phyloP scores from a whole-genome alignment of 371 early-diverging fungal species.

The Zopfochytrium polystomum region DNA sequence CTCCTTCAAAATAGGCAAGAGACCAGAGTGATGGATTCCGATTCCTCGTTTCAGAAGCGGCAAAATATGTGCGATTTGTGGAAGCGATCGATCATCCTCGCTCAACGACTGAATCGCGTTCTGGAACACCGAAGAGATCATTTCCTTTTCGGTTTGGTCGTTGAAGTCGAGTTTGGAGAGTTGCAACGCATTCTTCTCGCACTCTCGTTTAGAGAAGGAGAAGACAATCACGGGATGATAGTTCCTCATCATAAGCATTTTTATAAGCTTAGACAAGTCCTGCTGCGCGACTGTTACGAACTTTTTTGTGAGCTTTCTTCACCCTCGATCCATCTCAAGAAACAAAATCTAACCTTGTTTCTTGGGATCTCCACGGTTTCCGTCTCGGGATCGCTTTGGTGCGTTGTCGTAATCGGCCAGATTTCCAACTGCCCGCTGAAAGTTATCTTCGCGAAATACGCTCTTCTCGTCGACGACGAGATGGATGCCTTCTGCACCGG shows the following conservation, averaged over 20 bases:
- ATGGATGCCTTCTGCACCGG: slow-evolving; percentile 89
- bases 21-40: slow-evolving; percentile 99
- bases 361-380: slow-evolving; percentile 32
- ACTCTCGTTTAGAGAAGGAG: slow-evolving; percentile 95
- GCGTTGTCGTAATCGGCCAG: slow-evolving; percentile 62
- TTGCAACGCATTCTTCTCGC: slow-evolving; percentile 90
- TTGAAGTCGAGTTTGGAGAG: slow-evolving; percentile 95
- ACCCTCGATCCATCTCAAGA: neutral
- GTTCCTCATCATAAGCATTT: slow-evolving; percentile 89
- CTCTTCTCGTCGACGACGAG: slow-evolving; percentile 95
- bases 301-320: neutral
- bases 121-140: slow-evolving; percentile 84
- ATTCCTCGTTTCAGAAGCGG: slow-evolving; percentile 96
- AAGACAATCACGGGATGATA: slow-evolving; percentile 99
- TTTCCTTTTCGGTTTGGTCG: slow-evolving; percentile 80
- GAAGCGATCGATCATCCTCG: slow-evolving; percentile 92
- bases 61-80: slow-evolving; percentile 92
- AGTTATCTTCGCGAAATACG: slow-evolving; percentile 91
- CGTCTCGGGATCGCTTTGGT: slow-evolving; percentile 48
- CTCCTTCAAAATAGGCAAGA: slow-evolving; percentile 99
- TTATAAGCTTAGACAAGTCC: slow-evolving; percentile 82
- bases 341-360: slow-evolving; percentile 10
- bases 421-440: slow-evolving; percentile 80
- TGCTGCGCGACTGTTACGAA: neutral
- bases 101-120: slow-evolving; percentile 89